phyloP scores from a whole-genome alignment of 192 early-diverging fungal genomes.

The Umbelopsis vinacea region DNA sequence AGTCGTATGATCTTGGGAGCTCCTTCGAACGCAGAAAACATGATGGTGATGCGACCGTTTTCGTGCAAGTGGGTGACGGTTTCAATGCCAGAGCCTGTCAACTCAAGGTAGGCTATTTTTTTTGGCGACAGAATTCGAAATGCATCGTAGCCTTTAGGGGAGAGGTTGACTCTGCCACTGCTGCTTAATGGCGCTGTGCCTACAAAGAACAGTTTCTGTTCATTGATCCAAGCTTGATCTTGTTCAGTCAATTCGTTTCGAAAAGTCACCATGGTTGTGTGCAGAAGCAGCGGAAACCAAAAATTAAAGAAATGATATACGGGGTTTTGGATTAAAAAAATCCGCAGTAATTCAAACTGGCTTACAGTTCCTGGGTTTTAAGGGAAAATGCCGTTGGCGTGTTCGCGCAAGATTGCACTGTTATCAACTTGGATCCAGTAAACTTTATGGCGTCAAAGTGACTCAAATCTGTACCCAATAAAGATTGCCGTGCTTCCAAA shows the following conservation, averaged over 20 bases:
- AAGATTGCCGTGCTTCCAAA: no score
- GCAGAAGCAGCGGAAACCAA: background rate
- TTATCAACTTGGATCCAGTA: no score
- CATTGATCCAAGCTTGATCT: constrained; percentile 54
- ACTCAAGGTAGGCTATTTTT: constrained; percentile 46
- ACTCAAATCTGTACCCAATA: no score
- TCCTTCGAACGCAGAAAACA: constrained; percentile 70
- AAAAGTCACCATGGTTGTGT: constrained; percentile 50
- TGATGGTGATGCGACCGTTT: constrained; percentile 67
- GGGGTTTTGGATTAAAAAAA: no score
- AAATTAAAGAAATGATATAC: no score
- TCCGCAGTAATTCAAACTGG: no score
- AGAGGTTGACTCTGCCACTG: constrained; percentile 58
- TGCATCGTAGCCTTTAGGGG: constrained; percentile 64
- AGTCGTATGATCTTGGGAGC: constrained; percentile 61
- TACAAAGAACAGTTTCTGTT: constrained; percentile 66
- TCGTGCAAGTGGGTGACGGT: constrained; percentile 68
- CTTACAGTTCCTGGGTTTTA: no score
- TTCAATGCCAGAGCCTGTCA: constrained; percentile 56
- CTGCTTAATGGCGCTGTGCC: constrained; percentile 54
- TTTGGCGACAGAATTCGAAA: constrained; percentile 50
- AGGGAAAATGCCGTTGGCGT: no score
- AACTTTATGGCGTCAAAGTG: no score
- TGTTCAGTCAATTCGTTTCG: constrained; percentile 47
- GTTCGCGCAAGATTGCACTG: no score